Evolutionary conservation across 2,329 filamentous ascomycete species (phyloP).

Genomic region (Xylariaceae sp.): DNA sequence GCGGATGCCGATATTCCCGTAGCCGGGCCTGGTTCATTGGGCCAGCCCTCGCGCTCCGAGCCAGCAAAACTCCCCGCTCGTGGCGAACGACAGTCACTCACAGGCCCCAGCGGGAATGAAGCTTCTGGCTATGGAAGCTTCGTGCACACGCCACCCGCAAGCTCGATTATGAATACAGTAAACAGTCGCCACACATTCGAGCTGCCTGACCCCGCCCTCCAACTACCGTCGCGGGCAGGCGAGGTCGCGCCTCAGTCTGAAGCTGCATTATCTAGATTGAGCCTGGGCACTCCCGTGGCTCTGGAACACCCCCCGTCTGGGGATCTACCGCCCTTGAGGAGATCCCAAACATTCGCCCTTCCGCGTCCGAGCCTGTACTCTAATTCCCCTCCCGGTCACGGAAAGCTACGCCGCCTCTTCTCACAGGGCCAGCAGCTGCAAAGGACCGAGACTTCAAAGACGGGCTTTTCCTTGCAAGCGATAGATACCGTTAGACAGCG

Average conservation of each 20-base stretch:
- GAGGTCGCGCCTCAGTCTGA: slow-evolving; percentile 13
- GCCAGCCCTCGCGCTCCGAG: slow-evolving; percentile 15
- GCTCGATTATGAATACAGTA: slow-evolving; percentile 16
- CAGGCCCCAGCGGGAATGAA: slow-evolving; percentile 32
- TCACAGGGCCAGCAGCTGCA: slow-evolving; percentile 34
- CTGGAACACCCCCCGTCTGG: slow-evolving; percentile 36
- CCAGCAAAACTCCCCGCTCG: slow-evolving; percentile 20
- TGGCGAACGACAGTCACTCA: slow-evolving; percentile 39
- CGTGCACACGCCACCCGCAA: slow-evolving; percentile 36
- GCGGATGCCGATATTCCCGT: slow-evolving; percentile 23
- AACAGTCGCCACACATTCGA: slow-evolving; percentile 39
- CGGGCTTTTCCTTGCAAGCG: slow-evolving; percentile 39
- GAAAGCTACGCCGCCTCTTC: slow-evolving; percentile 37
- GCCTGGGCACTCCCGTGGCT: slow-evolving; percentile 23
- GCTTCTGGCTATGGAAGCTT: slow-evolving; percentile 51
- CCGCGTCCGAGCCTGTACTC: slow-evolving; percentile 17
- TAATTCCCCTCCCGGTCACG: slow-evolving; percentile 23
- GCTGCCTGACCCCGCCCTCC: slow-evolving; percentile 50
- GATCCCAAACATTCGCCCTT: slow-evolving; percentile 13
- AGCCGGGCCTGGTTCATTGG: slow-evolving; percentile 26
- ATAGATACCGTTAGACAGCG: slow-evolving; percentile 56
- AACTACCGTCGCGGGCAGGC: slow-evolving; percentile 31
- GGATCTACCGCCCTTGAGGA: slow-evolving; percentile 11
- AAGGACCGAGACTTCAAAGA: slow-evolving; percentile 31
- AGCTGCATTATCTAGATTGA: background rate